Evolutionary conservation across 1,139 yeast species (phyloP), one percentile per base, ranked within the genome.

Genomic region (Pichia sp.): DNA sequence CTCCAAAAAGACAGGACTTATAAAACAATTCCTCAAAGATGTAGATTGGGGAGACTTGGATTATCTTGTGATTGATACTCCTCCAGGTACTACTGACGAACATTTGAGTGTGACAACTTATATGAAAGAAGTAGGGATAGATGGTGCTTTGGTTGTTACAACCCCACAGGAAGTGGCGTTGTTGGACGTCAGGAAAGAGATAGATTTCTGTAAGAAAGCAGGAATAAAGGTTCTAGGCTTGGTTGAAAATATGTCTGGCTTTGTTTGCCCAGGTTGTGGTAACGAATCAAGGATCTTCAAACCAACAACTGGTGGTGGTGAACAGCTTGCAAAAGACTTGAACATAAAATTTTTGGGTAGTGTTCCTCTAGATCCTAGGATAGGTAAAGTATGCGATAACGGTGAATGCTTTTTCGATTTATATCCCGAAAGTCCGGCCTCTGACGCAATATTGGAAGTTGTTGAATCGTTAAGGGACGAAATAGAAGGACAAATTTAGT

Each of bases 51-150:
- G 96, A 1, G 85, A 84, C 51, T 74, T 95, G 55, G 98, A 95
- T 70, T 93, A 89, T 66, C 75, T 95, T 63, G 80, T 95, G 15
- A 88, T 95, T 5, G 99, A 95, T 65, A 95, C 99, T 0, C 99
- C 99, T 0, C 99, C 99, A 0, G 99, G 99, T 0, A 93, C 99
- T 0, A 87, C 97, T 0, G 99, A 95, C 69, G 99, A 95, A 69
- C 99, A 95, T 70, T 76, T 95, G 49, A 84, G 96, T 8, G 92
- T 93, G 30, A 89, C 93, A 45, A 84, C 88, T 49, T 92, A 88
- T 66, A 76, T 95, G 80, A 87, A 89, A 64, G 96, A 90, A 48
- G 85, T 86, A 6, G 97, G 97, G 0, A 85, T 93, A 1, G 98
- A 93, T 68, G 99, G 99, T 0, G 99, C 99, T 0, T 75, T 95